Evolutionary conservation across 2,329 filamentous ascomycete genomes (phyloP).

Genomic region (Microsporum audouinii): DNA sequence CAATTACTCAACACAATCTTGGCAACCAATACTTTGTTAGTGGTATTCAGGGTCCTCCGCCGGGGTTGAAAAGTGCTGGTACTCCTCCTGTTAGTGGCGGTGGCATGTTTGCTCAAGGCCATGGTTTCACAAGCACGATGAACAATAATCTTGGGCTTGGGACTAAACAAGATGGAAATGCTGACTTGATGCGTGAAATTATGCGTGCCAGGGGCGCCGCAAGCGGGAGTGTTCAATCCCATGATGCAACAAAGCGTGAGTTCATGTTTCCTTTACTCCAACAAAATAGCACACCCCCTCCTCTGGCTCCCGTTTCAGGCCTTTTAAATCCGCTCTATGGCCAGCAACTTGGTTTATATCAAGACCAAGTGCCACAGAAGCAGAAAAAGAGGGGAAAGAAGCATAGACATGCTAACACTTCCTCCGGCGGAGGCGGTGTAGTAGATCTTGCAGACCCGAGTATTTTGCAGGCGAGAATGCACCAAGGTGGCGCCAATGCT

Average conservation of each 20-base stretch:
- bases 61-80: conserved; percentile 85
- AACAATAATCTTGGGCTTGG: conserved; percentile 53
- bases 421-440: conserved; percentile 96
- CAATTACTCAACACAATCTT: conserved; percentile 31
- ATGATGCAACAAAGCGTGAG: conserved; percentile 95
- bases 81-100: conserved; percentile 73
- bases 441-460: conserved; percentile 99
- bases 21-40: conserved; percentile 66
- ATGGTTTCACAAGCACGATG: conserved; percentile 63
- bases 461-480: conserved; percentile 96
- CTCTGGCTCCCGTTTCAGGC: conserved; percentile 84
- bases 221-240: conserved; percentile 54
- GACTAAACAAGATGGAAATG: conserved; percentile 58
- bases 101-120: conserved; percentile 81
- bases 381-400: conserved; percentile 99
- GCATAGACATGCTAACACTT: conserved; percentile 99
- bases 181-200: conserved; percentile 71
- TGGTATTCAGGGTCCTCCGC: conserved; percentile 83
- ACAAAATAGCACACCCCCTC: conserved; percentile 72
- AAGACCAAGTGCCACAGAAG: conserved; percentile 80
- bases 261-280: conserved; percentile 88
- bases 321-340: conserved; percentile 87
- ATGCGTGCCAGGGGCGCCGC: conserved; percentile 55
- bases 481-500: conserved; percentile 68
- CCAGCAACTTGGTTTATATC: conserved; percentile 70